Percentiles rank a stretch among this genome's conserved stretches.
Conservation (phyloP, 2,329 filamentous ascomycete species). For the Domatiomyces globalis region DNA sequence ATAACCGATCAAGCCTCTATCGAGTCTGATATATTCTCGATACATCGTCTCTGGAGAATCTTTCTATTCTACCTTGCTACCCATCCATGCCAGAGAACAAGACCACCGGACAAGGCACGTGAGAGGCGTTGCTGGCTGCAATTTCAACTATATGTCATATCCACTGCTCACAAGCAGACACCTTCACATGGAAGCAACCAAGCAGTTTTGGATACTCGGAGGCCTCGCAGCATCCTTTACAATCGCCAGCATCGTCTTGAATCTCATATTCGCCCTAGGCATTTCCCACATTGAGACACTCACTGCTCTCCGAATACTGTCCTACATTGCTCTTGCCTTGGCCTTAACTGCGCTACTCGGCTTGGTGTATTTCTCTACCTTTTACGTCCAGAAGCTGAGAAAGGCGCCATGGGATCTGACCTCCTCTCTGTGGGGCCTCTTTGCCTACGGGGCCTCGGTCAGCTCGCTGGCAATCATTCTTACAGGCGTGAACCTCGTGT, state of each 20-base stretch:
- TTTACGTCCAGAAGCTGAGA: conserved; percentile 7
- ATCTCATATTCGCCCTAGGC: conserved; percentile 12
- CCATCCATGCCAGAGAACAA: background rate
- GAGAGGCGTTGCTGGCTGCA: background rate
- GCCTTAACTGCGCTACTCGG: conserved; percentile 8
- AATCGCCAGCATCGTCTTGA: conserved; percentile 11
- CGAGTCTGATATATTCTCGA: background rate
- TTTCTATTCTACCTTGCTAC: background rate
- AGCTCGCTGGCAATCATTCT: conserved; percentile 6
- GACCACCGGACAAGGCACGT: background rate
- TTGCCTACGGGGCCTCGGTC: conserved; percentile 4
- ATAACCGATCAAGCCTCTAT: background rate
- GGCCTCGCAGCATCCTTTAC: conserved; percentile 8
- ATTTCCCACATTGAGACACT: conserved; percentile 4
- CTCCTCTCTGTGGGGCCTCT: conserved; percentile 5
- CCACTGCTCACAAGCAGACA: background rate
- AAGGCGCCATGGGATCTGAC: conserved; percentile 6
- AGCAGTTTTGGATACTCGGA: conserved; percentile 13
- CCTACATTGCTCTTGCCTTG: conserved; percentile 13
- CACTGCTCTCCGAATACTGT: conserved; percentile 8
- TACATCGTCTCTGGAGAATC: background rate
- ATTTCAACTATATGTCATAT: background rate
- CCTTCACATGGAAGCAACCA: conserved; percentile 8
- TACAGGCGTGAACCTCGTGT: conserved; percentile 13
- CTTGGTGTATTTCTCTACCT: conserved; percentile 9